These are phyloP conservation scores for Gentiana macrophylla DNA, from an alignment of 257 asterid species.

Conservation along the genomic window DNA sequence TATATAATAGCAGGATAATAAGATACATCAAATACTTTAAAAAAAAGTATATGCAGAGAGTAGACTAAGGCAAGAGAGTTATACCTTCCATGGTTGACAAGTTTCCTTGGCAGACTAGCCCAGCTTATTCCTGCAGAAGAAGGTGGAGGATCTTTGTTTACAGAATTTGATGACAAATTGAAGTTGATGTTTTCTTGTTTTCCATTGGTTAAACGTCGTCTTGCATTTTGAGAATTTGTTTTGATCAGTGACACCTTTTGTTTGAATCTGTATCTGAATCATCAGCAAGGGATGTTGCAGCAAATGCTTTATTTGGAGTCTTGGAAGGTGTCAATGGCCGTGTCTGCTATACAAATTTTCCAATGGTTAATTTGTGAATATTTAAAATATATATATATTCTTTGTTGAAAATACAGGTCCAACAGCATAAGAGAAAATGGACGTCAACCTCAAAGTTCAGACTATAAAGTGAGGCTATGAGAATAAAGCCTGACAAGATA, in stretches of 20 bases:
- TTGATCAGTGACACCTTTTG: constrained; percentile 17
- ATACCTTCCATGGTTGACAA: constrained; percentile 67
- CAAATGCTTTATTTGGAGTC: constrained; percentile 24
- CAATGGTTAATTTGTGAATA: too few species aligned
- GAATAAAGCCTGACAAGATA: background rate
- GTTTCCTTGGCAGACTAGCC: constrained; percentile 60
- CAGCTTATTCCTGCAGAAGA: constrained; percentile 43
- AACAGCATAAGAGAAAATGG: background rate
- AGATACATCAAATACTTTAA: too few species aligned
- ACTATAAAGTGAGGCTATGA: background rate
- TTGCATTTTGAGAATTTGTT: constrained; percentile 23
- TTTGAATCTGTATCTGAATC: constrained; percentile 16
- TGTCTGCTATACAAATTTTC: constrained; percentile 22
- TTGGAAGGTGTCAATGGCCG: constrained; percentile 36
- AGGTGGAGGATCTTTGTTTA: constrained; percentile 31
- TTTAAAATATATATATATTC: too few species aligned
- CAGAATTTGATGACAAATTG: constrained; percentile 16
- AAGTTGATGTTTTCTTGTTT: constrained; percentile 36
- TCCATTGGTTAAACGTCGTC: constrained; percentile 17
- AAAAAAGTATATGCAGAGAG: background rate
- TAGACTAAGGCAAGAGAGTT: constrained; percentile 2
- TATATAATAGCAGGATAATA: constrained; percentile 1
- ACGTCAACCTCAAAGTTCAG: background rate
- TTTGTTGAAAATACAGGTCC: too few species aligned
- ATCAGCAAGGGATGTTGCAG: constrained; percentile 22